A percentile compares a stretch with the other conserved stretches of the same genome.
phyloP scores from a whole-genome alignment of 257 asterid species.

The Leptodermis oblonga region DNA sequence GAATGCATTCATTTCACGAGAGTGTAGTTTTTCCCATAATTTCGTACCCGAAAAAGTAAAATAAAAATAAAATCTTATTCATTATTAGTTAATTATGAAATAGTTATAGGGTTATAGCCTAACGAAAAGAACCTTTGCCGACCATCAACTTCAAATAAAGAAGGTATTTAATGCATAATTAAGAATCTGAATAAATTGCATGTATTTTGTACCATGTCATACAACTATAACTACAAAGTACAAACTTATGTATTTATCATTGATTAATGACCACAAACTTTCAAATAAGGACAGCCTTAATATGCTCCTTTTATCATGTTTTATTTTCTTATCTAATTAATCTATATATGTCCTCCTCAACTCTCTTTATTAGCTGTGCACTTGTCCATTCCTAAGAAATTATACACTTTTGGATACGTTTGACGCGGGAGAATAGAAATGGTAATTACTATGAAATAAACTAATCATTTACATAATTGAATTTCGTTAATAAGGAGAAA shows the following conservation, averaged over 20 bases:
- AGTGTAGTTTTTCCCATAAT: too few species aligned
- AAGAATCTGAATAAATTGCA: not conserved
- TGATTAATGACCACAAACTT: not conserved
- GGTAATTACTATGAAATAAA: too few species aligned
- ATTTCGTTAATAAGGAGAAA: too few species aligned
- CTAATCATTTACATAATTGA: too few species aligned
- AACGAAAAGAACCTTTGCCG: slow-evolving; percentile 4
- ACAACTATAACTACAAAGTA: slow-evolving; percentile 1
- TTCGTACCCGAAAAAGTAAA: too few species aligned
- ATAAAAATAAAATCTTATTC: not conserved
- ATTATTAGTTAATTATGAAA: too few species aligned
- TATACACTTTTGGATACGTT: too few species aligned
- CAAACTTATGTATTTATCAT: slow-evolving; percentile 3
- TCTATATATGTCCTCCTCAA: too few species aligned
- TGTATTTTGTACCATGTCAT: not conserved
- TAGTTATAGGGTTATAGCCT: too few species aligned
- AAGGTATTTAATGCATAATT: not conserved
- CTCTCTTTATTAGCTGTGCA: not conserved
- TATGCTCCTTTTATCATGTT: not conserved
- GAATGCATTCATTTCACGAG: too few species aligned
- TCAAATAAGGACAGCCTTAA: not conserved
- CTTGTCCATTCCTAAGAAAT: not conserved
- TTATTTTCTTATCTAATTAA: too few species aligned
- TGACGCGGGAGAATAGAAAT: too few species aligned
- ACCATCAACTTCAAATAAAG: not conserved